Base-by-base conservation (phyloP, 192 early-diverging fungal genomes). In the Fimicolochytrium jonesii region DNA sequence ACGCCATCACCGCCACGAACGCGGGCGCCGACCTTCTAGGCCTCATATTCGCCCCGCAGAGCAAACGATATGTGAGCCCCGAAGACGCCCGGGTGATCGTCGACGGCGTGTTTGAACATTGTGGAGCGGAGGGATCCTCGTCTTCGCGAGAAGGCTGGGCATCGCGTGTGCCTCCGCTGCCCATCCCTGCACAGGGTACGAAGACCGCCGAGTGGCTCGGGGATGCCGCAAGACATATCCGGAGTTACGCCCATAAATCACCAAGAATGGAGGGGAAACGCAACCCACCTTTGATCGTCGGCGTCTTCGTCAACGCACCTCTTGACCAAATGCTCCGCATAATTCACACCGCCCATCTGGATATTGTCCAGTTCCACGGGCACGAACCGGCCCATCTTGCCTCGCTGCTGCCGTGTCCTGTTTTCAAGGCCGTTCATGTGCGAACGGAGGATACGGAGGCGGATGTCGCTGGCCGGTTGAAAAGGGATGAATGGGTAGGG, bases 331-430 rank as follows among this genome's bases (percentile, higher is more conserved):
- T 98, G 56, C 81, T 82, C 25, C 59, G 69, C 0, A 78, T 88
- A 6, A 86, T 84, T 3, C 61, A 72, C 18, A 65, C 65, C 18
- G 79, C 87, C 22, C 85, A 86, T 18, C 76, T 99, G 20, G 95
- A 99, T 69, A 45, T 96, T 32, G 88, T 97, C 18, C 97, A 99
- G 79, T 77, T 98, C 51, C 97, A 99, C 73, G 92, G 93, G 0
- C 68, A 78, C 30, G 94, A 95, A 72, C 69, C 79, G 29, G 70
- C 66, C 0, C 79, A 83, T 33, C 56, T 87, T 63, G 85, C 88
- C 0, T 75, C 62, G 36, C 80, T 89, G 41, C 73, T 95, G 30
- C 86, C 90, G 17, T 83, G 90, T 0, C 92, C 92, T 2, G 87
- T 89, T 11, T 88, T 96, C 75, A 93, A 97, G 67, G 93, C 88